Percentiles rank a stretch among this genome's conserved stretches.
These are phyloP conservation scores for Marasmius oreades DNA, from an alignment of 1,284 basidiomycete genomes.

Conservation along the genomic window DNA sequence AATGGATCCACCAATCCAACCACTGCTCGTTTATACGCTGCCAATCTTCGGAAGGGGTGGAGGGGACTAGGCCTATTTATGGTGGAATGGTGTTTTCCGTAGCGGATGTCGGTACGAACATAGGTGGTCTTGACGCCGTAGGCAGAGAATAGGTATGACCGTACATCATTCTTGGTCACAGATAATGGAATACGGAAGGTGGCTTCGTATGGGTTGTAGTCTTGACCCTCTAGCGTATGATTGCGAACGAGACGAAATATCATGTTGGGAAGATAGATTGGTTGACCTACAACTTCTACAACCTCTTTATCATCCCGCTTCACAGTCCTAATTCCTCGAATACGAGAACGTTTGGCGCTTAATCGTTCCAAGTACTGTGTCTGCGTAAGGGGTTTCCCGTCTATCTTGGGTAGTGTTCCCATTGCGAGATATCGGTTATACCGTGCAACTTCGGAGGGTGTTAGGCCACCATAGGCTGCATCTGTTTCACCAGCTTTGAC, in stretches of 20 bases:
- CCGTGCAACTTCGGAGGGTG: conserved; percentile 56
- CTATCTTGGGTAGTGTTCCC: conserved; percentile 42
- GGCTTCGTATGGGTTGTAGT: conserved; percentile 93
- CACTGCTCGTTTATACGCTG: conserved; percentile 81
- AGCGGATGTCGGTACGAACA: conserved; percentile 89
- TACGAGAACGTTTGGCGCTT: conserved; percentile 53
- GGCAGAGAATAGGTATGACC: conserved; percentile 78
- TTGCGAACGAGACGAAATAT: conserved; percentile 84
- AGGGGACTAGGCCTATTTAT: conserved; percentile 35
- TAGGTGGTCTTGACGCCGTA: conserved; percentile 91
- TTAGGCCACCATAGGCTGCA: conserved; percentile 48
- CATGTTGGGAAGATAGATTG: conserved; percentile 88
- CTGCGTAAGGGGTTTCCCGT: conserved; percentile 41
- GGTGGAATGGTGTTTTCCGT: conserved; percentile 21
- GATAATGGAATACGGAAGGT: conserved; percentile 87
- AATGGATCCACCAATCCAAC: conserved; percentile 89
- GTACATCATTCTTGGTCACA: conserved; percentile 89
- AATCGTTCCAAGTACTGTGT: conserved; percentile 54
- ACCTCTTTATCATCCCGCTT: conserved; percentile 37
- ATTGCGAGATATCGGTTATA: conserved; percentile 55
- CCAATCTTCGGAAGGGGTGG: conserved; percentile 27
- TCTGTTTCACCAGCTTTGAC: conserved; percentile 42
- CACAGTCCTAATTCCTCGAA: conserved; percentile 57
- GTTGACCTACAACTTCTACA: conserved; percentile 67
- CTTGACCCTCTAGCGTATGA: conserved; percentile 67